A percentile compares a stretch with the other conserved stretches of the same genome.
Conservation (phyloP, 2,329 filamentous ascomycete species). For the Rutstroemia sp. region DNA sequence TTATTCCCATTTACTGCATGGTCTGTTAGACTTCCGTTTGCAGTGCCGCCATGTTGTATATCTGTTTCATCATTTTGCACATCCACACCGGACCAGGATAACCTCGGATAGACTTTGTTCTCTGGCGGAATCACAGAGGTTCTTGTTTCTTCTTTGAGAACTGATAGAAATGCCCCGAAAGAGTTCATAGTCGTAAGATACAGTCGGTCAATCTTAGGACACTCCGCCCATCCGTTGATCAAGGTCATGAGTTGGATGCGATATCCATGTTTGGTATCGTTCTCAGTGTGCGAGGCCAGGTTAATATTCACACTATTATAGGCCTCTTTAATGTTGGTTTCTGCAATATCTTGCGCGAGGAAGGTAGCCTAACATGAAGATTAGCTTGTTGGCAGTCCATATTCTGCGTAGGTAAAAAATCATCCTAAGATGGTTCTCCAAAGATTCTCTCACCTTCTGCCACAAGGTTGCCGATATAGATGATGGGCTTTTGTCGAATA, state of each 20-base stretch:
- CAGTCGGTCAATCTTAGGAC: neutral
- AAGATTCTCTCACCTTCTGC: neutral
- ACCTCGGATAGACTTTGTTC: neutral
- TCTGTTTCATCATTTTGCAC: neutral
- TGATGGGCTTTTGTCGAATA: neutral
- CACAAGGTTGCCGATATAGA: neutral
- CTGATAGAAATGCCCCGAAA: slow-evolving; percentile 11
- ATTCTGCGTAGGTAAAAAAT: too few species aligned
- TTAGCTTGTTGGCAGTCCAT: too few species aligned
- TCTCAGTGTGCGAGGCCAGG: neutral
- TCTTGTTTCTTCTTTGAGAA: slow-evolving; percentile 16
- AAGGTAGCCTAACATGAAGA: neutral
- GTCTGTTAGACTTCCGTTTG: neutral
- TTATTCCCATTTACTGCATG: neutral
- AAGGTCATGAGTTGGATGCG: neutral
- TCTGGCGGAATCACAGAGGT: slow-evolving; percentile 15
- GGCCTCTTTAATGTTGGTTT: neutral
- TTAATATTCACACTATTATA: neutral
- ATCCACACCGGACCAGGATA: neutral
- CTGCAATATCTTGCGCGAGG: neutral
- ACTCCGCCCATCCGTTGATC: neutral
- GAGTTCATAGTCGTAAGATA: slow-evolving; percentile 11
- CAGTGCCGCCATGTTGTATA: neutral
- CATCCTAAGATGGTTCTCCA: too few species aligned
- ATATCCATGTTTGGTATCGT: neutral